These are phyloP conservation scores for Saturnispora mendoncae DNA, from an alignment of 805 yeast species.

Conservation along the genomic window DNA sequence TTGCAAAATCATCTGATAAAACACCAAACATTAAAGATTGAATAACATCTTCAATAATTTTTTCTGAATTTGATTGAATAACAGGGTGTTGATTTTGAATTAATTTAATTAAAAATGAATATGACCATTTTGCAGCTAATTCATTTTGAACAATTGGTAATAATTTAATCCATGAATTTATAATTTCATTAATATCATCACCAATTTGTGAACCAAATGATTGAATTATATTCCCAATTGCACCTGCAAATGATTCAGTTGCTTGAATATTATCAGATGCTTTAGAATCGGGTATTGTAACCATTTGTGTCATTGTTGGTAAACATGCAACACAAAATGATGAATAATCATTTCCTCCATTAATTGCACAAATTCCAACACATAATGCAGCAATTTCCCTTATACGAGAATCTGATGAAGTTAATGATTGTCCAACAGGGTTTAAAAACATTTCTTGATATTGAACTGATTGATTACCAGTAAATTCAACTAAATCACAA, in stretches of 20 bases:
- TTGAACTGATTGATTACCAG: slow-evolving; percentile 59
- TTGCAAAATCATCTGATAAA: slow-evolving; percentile 57
- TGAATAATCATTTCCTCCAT: slow-evolving; percentile 57
- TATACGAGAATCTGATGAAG: slow-evolving; percentile 57
- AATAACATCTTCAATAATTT: slow-evolving; percentile 58
- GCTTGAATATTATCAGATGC: slow-evolving; percentile 79
- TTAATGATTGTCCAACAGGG: slow-evolving; percentile 57
- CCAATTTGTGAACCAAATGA: slow-evolving; percentile 51
- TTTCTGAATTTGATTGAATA: slow-evolving; percentile 43
- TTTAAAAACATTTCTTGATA: slow-evolving; percentile 58
- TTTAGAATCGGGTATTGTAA: slow-evolving; percentile 70
- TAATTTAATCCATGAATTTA: slow-evolving; percentile 69
- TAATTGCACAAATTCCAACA: slow-evolving; percentile 79
- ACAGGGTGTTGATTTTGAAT: slow-evolving; percentile 59
- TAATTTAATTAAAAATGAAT: slow-evolving; percentile 63
- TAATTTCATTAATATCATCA: slow-evolving; percentile 49
- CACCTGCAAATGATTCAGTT: slow-evolving; percentile 75
- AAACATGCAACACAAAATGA: slow-evolving; percentile 62
- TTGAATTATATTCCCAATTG: slow-evolving; percentile 78
- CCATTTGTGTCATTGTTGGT: slow-evolving; percentile 64
- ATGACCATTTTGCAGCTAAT: slow-evolving; percentile 81
- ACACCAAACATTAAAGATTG: slow-evolving; percentile 66
- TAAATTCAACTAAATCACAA: slow-evolving; percentile 71
- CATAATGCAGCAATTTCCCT: slow-evolving; percentile 84
- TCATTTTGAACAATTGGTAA: slow-evolving; percentile 79